Percentiles rank a stretch among this genome's conserved stretches.
Evolutionary conservation across 768 basidiomycete genomes (phyloP).

Genomic region (Hemileccinum rubropunctum): DNA sequence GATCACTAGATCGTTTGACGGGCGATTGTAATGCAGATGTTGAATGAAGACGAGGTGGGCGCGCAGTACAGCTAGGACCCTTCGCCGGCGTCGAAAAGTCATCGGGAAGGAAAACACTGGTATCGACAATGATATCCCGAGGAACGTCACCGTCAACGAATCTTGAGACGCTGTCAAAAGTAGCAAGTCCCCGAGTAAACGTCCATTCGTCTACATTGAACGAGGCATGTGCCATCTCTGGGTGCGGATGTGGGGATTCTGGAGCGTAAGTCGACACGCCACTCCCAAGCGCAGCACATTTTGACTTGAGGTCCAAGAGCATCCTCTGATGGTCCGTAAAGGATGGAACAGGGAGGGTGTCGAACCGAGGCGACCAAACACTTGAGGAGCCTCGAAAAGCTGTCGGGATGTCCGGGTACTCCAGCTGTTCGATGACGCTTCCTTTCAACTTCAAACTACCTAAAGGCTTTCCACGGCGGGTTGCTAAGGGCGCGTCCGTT

Average conservation of each 20-base stretch:
- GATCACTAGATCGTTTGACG: conserved; percentile 6
- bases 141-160: conserved; percentile 3
- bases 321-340: conserved; percentile 36
- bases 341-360: conserved; percentile 8
- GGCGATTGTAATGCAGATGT: conserved; percentile 4
- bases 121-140: conserved; percentile 1
- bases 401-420: conserved; percentile 43
- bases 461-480: conserved; percentile 38
- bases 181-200: conserved; percentile 31
- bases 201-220: conserved; percentile 36
- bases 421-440: conserved; percentile 14
- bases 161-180: conserved; percentile 19
- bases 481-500: conserved; percentile 30
- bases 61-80: not conserved
- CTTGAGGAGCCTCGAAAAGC: conserved; percentile 40
- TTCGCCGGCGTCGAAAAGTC: conserved; percentile 11
- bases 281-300: conserved; percentile 27
- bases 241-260: not conserved
- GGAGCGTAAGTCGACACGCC: conserved; percentile 11
- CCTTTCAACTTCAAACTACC: conserved; percentile 27
- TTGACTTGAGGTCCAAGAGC: conserved; percentile 34
- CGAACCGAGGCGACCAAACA: conserved; percentile 30
- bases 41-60: not conserved
- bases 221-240: conserved; percentile 2
- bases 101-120: conserved; percentile 12